Evolutionary conservation across 2,329 filamentous ascomycete genomes (phyloP), one percentile per base, ranked within the genome.

Genomic region (Clonostachys chloroleuca): DNA sequence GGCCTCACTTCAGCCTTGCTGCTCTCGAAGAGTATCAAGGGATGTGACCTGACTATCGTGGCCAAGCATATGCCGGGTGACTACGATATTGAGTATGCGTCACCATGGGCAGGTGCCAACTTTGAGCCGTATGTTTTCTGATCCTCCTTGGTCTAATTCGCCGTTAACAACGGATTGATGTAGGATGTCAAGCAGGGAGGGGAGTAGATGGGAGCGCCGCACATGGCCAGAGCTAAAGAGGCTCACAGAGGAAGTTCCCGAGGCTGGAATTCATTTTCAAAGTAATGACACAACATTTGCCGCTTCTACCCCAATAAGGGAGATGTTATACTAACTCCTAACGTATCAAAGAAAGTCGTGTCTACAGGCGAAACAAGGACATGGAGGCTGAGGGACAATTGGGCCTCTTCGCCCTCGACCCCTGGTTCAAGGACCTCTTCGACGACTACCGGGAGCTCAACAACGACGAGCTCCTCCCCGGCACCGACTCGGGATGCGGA

Each of bases 11-110:
- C 72, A 40, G 76, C 76, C 4, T 60, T 77, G 40, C 59, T 75
- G 42, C 65, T 80, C 34, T 67, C 75, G 6, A 73, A 65, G 54
- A 65, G 66, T 54, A 63, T 95, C 53, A 4, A 30, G 24, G 24
- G 24, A 10, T 30, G 24, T 30, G 24, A 30, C 24, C 24, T 30
- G 24, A 91, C 87, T 1, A 73, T 95, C 35, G 73, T 90, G 34
- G 86, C 89, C 6, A 95, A 92, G 60, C 87, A 95, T 62, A 94
- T 96, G 86, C 92, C 92, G 0, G 92, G 92, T 35, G 92, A 96
- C 70, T 94, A 92, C 65, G 87, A 92, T 54, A 86, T 92, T 55
- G 87, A 95, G 72, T 96, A 96, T 64, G 85, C 89, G 1, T 95
- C 89, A 6, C 90, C 89, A 1, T 95, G 89, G 87, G 90, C 90